These are phyloP conservation scores for Penicillium crustosum DNA, from an alignment of 2,329 filamentous ascomycete genomes.

Conservation along the genomic window DNA sequence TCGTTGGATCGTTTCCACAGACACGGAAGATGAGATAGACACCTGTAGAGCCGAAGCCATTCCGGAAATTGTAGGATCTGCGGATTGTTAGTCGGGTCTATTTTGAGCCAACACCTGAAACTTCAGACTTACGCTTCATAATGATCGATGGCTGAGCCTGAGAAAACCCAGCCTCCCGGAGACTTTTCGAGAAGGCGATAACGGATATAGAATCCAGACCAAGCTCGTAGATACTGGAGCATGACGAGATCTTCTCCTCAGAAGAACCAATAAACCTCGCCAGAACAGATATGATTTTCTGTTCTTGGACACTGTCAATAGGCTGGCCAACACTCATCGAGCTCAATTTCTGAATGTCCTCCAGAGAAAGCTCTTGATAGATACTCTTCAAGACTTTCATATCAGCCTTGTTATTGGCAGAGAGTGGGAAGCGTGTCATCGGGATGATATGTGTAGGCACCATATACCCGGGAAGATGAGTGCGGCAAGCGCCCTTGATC, in stretches of 20 bases:
- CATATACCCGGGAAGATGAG: slow-evolving; percentile 79
- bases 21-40: slow-evolving; percentile 3
- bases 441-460: slow-evolving; percentile 80
- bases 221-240: slow-evolving; percentile 76
- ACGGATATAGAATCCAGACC: slow-evolving; percentile 87
- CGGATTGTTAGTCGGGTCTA: not conserved
- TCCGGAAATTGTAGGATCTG: slow-evolving; percentile 38
- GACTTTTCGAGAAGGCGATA: slow-evolving; percentile 63
- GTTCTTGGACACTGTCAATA: slow-evolving; percentile 34
- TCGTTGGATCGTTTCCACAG: slow-evolving; percentile 32
- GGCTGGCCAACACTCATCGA: slow-evolving; percentile 28
- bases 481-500: slow-evolving; percentile 64
- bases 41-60: slow-evolving; percentile 36
- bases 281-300: slow-evolving; percentile 56
- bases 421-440: slow-evolving; percentile 72
- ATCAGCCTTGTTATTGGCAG: slow-evolving; percentile 87
- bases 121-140: slow-evolving; percentile 52
- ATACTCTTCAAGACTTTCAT: slow-evolving; percentile 65
- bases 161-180: slow-evolving; percentile 64
- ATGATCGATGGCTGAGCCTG: slow-evolving; percentile 65
- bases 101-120: not conserved
- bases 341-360: slow-evolving; percentile 61
- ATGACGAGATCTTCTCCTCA: slow-evolving; percentile 48
- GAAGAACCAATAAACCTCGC: slow-evolving; percentile 53
- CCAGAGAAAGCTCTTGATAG: slow-evolving; percentile 61